Conservation (phyloP, 805 yeast genomes). For the Osmozyma mogii region DNA sequence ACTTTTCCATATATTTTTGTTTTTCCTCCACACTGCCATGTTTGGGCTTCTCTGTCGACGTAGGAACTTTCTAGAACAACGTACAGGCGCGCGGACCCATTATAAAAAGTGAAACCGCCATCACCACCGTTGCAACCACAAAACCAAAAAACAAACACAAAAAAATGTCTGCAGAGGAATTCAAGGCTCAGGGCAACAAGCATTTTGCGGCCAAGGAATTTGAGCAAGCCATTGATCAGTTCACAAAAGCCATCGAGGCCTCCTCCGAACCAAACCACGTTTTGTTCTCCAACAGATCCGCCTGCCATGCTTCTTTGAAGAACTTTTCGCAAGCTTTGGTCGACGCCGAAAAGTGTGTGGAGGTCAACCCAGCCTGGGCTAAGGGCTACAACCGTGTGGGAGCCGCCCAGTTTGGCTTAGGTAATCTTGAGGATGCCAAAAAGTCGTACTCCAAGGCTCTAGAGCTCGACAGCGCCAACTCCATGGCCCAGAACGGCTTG, state of each 20-base stretch:
- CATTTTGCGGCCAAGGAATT: conserved; percentile 86
- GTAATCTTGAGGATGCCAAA: conserved; percentile 69
- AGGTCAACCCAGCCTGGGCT: conserved; percentile 83
- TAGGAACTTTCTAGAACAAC: no score
- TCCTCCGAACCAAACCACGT: conserved; percentile 85
- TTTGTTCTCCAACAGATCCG: conserved; percentile 89
- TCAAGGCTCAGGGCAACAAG: conserved; percentile 87
- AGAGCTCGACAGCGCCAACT: conserved; percentile 70
- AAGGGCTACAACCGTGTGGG: conserved; percentile 93
- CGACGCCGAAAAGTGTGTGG: conserved; percentile 81
- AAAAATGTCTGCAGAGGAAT: conserved; percentile 60
- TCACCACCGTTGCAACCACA: neutral
- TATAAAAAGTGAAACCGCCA: no score
- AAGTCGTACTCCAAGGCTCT: conserved; percentile 68
- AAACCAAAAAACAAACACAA: neutral
- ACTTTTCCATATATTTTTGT: no score
- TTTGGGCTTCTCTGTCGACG: no score
- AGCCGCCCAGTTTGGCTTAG: conserved; percentile 87
- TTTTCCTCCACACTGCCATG: no score
- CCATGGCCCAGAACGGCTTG: conserved; percentile 82
- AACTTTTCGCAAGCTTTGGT: conserved; percentile 65
- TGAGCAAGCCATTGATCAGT: conserved; percentile 67
- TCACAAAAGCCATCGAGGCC: conserved; percentile 81
- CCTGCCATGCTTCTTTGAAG: conserved; percentile 73
- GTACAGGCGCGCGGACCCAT: no score